Evolutionary conservation across 2,329 filamentous ascomycete genomes (phyloP).

Genomic region (Trichoderma polysporum): DNA sequence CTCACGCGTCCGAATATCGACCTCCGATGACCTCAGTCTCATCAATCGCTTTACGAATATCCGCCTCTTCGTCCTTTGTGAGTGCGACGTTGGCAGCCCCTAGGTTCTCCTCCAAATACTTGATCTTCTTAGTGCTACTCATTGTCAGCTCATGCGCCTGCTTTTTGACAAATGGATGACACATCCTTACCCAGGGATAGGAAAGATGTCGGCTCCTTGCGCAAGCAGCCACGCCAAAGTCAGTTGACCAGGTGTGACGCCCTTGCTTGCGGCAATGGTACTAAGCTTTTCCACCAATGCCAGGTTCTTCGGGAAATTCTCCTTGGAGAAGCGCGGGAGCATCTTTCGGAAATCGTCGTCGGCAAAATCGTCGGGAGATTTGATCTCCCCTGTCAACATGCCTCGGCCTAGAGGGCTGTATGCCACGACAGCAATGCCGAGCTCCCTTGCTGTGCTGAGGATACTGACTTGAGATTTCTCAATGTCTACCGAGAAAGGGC

Average conservation of each 20-base stretch:
- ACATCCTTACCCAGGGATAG: conserved; percentile 46
- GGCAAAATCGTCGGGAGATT: conserved; percentile 45
- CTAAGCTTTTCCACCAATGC: conserved; percentile 50
- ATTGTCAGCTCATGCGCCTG: background rate
- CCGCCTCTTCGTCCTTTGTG: conserved; percentile 35
- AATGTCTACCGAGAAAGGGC: conserved; percentile 55
- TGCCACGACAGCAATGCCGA: conserved; percentile 56
- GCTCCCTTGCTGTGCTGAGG: conserved; percentile 55
- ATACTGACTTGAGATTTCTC: conserved; percentile 52
- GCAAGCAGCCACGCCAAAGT: conserved; percentile 63
- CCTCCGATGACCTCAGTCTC: conserved; percentile 32
- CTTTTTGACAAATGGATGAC: background rate
- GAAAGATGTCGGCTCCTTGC: conserved; percentile 60
- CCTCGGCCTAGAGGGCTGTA: conserved; percentile 62
- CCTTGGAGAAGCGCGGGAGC: conserved; percentile 24
- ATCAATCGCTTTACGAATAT: conserved; percentile 33
- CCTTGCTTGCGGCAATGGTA: conserved; percentile 53
- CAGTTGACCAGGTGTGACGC: conserved; percentile 55
- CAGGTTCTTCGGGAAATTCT: conserved; percentile 47
- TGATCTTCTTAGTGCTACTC: conserved; percentile 43
- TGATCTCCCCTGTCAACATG: conserved; percentile 52
- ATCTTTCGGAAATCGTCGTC: conserved; percentile 41
- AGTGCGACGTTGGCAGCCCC: conserved; percentile 35
- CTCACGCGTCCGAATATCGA: conserved; percentile 25
- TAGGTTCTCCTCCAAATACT: conserved; percentile 49